These are phyloP conservation scores for Erodium texanum DNA, from an alignment of 441 rosid genomes.

Conservation along the genomic window DNA sequence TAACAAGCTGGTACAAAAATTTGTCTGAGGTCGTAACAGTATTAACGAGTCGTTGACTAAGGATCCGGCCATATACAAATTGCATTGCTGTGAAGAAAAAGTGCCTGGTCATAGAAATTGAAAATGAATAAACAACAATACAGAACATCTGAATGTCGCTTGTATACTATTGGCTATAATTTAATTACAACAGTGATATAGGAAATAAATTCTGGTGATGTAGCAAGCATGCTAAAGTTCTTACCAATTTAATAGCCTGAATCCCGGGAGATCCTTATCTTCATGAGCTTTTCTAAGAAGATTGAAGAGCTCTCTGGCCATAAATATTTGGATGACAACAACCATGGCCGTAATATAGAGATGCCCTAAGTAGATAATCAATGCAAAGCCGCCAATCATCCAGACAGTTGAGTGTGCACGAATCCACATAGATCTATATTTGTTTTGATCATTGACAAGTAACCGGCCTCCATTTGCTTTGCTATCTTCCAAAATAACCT, in stretches of 20 bases:
- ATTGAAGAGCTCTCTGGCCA: slow-evolving; percentile 76
- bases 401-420: slow-evolving; percentile 68
- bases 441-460: slow-evolving; percentile 55
- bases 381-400: slow-evolving; percentile 79
- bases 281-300: slow-evolving; percentile 69
- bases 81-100: slow-evolving; percentile 90
- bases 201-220: background rate
- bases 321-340: slow-evolving; percentile 74
- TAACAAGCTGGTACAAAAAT: slow-evolving; percentile 56
- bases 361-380: slow-evolving; percentile 82
- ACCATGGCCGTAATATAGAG: slow-evolving; percentile 81
- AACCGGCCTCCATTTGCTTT: slow-evolving; percentile 50
- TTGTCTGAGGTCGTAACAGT: slow-evolving; percentile 59
- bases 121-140: slow-evolving; percentile 5
- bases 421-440: slow-evolving; percentile 62
- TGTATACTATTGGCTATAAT: background rate
- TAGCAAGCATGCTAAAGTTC: slow-evolving; percentile 11
- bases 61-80: slow-evolving; percentile 82
- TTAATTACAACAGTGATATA: background rate
- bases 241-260: slow-evolving; percentile 83
- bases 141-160: background rate
- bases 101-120: slow-evolving; percentile 47
- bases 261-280: slow-evolving; percentile 76
- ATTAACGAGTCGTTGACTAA: slow-evolving; percentile 70
- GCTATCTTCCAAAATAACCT: slow-evolving; percentile 44